These are phyloP conservation scores for Suaeda aralocaspica DNA, from an alignment of 148 eudicot genomes.

Conservation along the genomic window DNA sequence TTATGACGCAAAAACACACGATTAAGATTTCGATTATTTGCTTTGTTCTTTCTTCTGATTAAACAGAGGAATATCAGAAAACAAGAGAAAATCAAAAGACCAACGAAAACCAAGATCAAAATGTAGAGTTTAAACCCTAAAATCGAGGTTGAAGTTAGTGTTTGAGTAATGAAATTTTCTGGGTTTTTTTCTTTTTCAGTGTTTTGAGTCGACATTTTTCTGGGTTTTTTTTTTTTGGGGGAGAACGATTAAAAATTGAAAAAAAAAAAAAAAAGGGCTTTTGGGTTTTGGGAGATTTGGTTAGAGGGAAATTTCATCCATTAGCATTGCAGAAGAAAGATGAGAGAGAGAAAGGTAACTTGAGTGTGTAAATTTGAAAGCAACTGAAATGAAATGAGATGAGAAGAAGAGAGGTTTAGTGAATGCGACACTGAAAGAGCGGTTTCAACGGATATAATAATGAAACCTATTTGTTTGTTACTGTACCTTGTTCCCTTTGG, in stretches of 20 bases:
- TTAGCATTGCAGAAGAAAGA: slow-evolving; percentile 1
- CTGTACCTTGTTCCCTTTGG: background rate
- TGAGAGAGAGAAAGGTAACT: slow-evolving; percentile 1
- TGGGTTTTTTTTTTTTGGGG: no score
- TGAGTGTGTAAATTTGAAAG: slow-evolving; percentile 6
- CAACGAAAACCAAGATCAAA: slow-evolving; percentile 30
- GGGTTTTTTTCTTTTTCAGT: slow-evolving; percentile 23
- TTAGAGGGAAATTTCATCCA: background rate
- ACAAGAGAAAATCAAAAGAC: slow-evolving; percentile 23
- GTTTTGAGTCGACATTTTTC: slow-evolving; percentile 33
- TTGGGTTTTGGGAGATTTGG: background rate
- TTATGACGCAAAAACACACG: slow-evolving; percentile 28
- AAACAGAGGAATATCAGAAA: slow-evolving; percentile 32
- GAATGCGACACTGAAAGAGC: slow-evolving; percentile 21
- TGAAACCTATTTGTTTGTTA: background rate
- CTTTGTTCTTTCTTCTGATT: slow-evolving; percentile 27
- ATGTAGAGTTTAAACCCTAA: slow-evolving; percentile 58
- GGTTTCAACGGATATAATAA: slow-evolving; percentile 29
- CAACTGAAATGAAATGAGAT: slow-evolving; percentile 16
- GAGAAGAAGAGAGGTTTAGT: background rate
- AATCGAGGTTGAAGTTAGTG: slow-evolving; percentile 37
- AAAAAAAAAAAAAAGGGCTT: slow-evolving; percentile 4
- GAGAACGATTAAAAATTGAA: slow-evolving; percentile 9
- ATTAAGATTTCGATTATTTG: slow-evolving; percentile 17
- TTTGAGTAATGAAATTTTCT: slow-evolving; percentile 14